Evolutionary conservation across 2,329 filamentous ascomycete genomes (phyloP).

Genomic region (Dactylellina sp.): DNA sequence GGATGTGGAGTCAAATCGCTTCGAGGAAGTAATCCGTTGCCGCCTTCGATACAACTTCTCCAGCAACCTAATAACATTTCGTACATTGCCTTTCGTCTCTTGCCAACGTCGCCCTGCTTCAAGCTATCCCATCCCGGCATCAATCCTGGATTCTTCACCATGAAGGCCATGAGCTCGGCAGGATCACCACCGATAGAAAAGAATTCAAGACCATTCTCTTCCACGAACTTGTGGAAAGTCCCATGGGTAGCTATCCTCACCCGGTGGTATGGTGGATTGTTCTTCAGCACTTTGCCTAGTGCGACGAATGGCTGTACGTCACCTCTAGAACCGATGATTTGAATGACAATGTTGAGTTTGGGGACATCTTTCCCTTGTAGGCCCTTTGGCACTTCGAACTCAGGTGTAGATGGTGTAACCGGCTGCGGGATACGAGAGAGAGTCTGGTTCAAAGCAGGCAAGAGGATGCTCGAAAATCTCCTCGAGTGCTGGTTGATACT

Average conservation of each 20-base stretch:
- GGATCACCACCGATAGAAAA: conserved; percentile 82
- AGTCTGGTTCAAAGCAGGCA: conserved; percentile 69
- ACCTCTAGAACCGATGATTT: conserved; percentile 83
- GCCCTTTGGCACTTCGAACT: conserved; percentile 42
- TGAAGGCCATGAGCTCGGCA: conserved; percentile 83
- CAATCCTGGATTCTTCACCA: conserved; percentile 88
- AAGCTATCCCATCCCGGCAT: conserved; percentile 85
- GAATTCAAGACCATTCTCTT: conserved; percentile 78
- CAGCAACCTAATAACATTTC: conserved; percentile 87
- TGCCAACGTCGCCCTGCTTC: conserved; percentile 80
- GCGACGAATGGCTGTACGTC: conserved; percentile 84
- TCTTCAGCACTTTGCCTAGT: conserved; percentile 77
- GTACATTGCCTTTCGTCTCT: conserved; percentile 78
- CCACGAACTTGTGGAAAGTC: conserved; percentile 76
- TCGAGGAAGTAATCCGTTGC: conserved; percentile 60
- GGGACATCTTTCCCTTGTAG: conserved; percentile 52
- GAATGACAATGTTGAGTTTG: conserved; percentile 80
- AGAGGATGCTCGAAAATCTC: conserved; percentile 75
- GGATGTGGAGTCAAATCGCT: conserved; percentile 54
- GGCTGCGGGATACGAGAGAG: conserved; percentile 27
- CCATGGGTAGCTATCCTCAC: conserved; percentile 79
- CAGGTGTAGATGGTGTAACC: conserved; percentile 8
- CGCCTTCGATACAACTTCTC: conserved; percentile 81
- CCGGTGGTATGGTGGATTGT: conserved; percentile 75
- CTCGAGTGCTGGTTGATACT: conserved; percentile 78